Percentiles rank a stretch among this genome's conserved stretches.
phyloP scores from a whole-genome alignment of 2,329 filamentous ascomycete genomes.

The Gremmenia infestans region DNA sequence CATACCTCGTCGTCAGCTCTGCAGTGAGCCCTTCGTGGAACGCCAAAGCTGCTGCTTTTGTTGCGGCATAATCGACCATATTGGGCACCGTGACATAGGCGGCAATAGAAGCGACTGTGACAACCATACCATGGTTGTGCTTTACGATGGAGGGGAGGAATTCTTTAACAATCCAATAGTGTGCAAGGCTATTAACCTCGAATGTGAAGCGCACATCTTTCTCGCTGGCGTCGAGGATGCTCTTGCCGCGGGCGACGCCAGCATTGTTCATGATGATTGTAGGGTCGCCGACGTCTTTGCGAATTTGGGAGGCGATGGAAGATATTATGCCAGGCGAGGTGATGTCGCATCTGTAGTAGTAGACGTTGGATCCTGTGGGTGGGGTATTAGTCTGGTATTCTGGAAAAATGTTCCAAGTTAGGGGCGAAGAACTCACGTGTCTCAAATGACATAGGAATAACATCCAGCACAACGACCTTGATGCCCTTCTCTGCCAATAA shows the following conservation, averaged over 20 bases:
- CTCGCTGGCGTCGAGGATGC: conserved; percentile 53
- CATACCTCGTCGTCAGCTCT: conserved; percentile 55
- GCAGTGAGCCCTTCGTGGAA: conserved; percentile 63
- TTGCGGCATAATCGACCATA: conserved; percentile 63
- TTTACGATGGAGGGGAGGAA: conserved; percentile 63
- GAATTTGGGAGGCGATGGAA: conserved; percentile 47
- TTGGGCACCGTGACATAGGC: conserved; percentile 55
- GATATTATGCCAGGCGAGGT: conserved; percentile 51
- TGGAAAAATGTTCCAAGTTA: not conserved
- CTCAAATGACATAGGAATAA: conserved; percentile 55
- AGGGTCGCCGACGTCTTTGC: conserved; percentile 53
- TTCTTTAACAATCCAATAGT: conserved; percentile 61
- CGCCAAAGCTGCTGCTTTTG: conserved; percentile 60
- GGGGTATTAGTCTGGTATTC: conserved; percentile 19
- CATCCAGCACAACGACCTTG: conserved; percentile 67
- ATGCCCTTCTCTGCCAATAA: conserved; percentile 59
- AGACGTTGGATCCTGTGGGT: conserved; percentile 40
- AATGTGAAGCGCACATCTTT: conserved; percentile 62
- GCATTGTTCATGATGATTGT: conserved; percentile 72
- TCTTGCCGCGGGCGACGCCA: conserved; percentile 56
- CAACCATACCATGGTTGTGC: conserved; percentile 65
- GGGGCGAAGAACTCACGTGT: conserved; percentile 34
- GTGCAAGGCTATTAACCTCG: conserved; percentile 64
- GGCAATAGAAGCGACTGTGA: conserved; percentile 63
- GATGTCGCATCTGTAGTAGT: conserved; percentile 67